Percentiles rank a stretch among this genome's conserved stretches.
Evolutionary conservation across 805 yeast genomes (phyloP).

Genomic region (Candida yuanshanica): DNA sequence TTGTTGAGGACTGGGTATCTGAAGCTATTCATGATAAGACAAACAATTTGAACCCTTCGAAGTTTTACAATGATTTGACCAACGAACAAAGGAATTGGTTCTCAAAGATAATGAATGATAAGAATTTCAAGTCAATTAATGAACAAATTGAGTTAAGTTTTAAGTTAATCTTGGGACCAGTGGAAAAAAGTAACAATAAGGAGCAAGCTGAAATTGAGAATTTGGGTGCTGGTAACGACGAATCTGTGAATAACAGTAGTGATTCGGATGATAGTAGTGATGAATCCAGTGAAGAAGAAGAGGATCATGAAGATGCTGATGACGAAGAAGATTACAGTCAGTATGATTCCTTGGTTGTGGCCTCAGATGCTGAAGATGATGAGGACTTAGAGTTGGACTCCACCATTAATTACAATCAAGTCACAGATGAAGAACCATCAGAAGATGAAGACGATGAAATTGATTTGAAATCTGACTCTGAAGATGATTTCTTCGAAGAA

Average conservation of each 20-base stretch:
- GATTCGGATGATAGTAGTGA: constrained; percentile 19
- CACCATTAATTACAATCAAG: constrained; percentile 42
- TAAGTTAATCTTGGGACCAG: constrained; percentile 29
- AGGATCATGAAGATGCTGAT: constrained; percentile 20
- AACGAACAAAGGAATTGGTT: constrained; percentile 23
- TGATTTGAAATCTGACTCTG: constrained; percentile 20
- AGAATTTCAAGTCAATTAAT: constrained; percentile 42
- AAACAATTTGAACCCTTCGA: constrained; percentile 37
- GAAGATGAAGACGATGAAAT: constrained; percentile 22
- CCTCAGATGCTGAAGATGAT: constrained; percentile 35
- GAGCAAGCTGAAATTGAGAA: constrained; percentile 19
- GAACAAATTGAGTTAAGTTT: constrained; percentile 34
- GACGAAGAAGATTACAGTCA: constrained; percentile 25
- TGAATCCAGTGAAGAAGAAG: constrained; percentile 19
- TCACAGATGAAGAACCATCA: constrained; percentile 62
- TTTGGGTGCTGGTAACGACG: constrained; percentile 16
- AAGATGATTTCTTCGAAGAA: constrained; percentile 37
- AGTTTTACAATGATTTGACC: constrained; percentile 35
- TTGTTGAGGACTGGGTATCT: constrained; percentile 23
- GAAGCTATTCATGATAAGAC: constrained; percentile 26
- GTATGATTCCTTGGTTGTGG: constrained; percentile 33
- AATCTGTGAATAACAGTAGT: constrained; percentile 15
- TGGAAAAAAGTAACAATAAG: constrained; percentile 20
- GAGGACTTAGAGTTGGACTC: constrained; percentile 22
- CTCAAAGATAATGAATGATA: constrained; percentile 40